phyloP scores from a whole-genome alignment of 2,329 filamentous ascomycete genomes.

The Exserohilum rostratum region DNA sequence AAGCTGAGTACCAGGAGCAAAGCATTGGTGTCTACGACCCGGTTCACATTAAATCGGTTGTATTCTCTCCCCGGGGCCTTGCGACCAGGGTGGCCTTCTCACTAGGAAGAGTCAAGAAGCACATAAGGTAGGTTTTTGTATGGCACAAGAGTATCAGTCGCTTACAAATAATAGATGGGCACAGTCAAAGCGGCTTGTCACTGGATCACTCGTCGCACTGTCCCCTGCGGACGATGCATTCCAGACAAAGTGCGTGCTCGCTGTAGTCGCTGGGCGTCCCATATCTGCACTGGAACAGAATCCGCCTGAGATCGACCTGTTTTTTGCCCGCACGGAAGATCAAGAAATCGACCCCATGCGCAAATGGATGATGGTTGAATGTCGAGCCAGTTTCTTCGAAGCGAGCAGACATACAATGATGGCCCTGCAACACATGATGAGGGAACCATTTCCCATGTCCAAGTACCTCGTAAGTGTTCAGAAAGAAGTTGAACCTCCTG shows the following conservation, averaged over 20 bases:
- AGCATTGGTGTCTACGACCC: constrained; percentile 48
- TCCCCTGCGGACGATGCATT: constrained; percentile 67
- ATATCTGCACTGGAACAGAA: constrained; percentile 66
- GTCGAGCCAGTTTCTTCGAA: constrained; percentile 76
- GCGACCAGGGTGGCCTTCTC: constrained; percentile 75
- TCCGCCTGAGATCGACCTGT: constrained; percentile 76
- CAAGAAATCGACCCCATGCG: constrained; percentile 70
- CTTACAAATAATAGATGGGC: constrained; percentile 57
- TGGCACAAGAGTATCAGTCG: neutral
- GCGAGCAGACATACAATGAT: constrained; percentile 73
- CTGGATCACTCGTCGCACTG: constrained; percentile 62
- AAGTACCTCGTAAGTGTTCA: constrained; percentile 65
- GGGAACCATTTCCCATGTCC: constrained; percentile 66
- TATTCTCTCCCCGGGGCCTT: constrained; percentile 66
- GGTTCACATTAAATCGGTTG: constrained; percentile 71
- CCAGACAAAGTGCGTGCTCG: constrained; percentile 68
- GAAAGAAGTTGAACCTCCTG: constrained; percentile 55
- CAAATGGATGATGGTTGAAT: constrained; percentile 80
- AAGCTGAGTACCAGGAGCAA: constrained; percentile 54
- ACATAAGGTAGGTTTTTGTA: constrained; percentile 55
- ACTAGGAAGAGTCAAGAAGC: constrained; percentile 66
- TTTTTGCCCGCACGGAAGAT: constrained; percentile 67
- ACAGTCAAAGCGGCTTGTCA: constrained; percentile 63
- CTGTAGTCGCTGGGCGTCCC: constrained; percentile 73
- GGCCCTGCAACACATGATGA: constrained; percentile 70